Evolutionary conservation across 73 alveolate genomes (phyloP).

Genomic region (Paramecium pentaurelia): DNA sequence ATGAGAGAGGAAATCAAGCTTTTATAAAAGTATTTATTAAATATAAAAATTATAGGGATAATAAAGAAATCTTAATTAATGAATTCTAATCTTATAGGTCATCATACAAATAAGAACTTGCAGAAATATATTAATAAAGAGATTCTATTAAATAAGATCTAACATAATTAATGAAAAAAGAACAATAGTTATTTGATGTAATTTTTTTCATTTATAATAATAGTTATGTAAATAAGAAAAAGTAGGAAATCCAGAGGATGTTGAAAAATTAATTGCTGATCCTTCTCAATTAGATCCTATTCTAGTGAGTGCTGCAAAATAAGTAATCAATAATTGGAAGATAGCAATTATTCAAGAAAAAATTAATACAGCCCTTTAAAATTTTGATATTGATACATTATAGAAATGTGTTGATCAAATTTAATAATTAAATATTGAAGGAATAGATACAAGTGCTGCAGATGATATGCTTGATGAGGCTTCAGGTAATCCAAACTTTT

Average conservation of each 20-base stretch:
- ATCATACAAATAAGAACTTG: constrained; percentile 14
- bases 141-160: constrained; percentile 30
- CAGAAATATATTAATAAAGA: constrained; percentile 30
- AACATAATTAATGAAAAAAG: constrained; percentile 23
- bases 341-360: constrained; percentile 40
- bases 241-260: constrained; percentile 57
- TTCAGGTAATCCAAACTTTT: constrained; percentile 45
- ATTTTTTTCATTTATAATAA: not conserved
- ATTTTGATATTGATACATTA: constrained; percentile 52
- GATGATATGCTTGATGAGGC: constrained; percentile 65
- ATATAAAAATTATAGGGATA: not conserved
- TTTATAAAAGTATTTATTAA: not conserved
- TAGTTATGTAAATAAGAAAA: constrained; percentile 55
- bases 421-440: constrained; percentile 33
- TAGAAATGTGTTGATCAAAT: constrained; percentile 41
- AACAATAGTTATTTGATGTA: constrained; percentile 53
- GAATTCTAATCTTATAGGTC: not conserved
- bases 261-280: constrained; percentile 48
- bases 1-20: constrained; percentile 58
- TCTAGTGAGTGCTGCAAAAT: constrained; percentile 45
- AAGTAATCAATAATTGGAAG: constrained; percentile 45
- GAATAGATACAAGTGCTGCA: constrained; percentile 54
- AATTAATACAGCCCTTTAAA: constrained; percentile 7
- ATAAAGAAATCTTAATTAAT: constrained; percentile 25
- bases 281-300: constrained; percentile 36